Base-by-base conservation (phyloP, 805 yeast species). In the Candida silvatica region DNA sequence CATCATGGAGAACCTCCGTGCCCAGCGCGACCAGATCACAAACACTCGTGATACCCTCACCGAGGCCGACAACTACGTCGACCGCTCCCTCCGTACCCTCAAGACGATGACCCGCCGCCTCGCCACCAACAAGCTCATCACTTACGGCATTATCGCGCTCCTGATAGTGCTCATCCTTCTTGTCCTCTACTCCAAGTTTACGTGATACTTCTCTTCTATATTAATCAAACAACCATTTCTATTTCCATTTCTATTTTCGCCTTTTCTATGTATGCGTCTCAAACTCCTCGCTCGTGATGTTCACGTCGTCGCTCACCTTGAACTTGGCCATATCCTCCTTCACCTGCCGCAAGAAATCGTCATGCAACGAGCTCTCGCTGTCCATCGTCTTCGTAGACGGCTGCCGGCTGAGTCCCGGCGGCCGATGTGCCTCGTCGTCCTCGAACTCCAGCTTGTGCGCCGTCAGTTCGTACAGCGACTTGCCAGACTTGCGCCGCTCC, bases 21-120 rank as follows among this genome's bases (percentile, higher is more conserved):
- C 95, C 18, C 98, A 92, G 62, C 68, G 98, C 39, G 98, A 92
- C 51, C 97, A 94, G 51, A 73, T 92, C 29, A 64, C 75, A 36
- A 86, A 88, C 48, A 76, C 95, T 17, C 74, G 97, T 56, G 83
- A 81, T 48, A 84, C 95, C 0, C 64, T 92, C 34, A 72, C 73
- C 59, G 90, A 87, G 42, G 97, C 97, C 0, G 97, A 92, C 54
- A 76, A 81, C 1, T 86, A 88, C 51, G 95, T 92, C 35, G 97
- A 92, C 59, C 79, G 82, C 52, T 79, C 92, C 37, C 71, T 92
- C 37, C 74, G 82, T 38, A 92, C 97, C 1, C 65, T 92, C 49
- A 77, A 86, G 48, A 71, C 84, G 15, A 92, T 92, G 98, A 81
- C 95, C 18, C 71, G 97, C 58, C 66, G 97, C 49, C 69, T 88